A percentile compares a stretch with the other conserved stretches of the same genome.
Evolutionary conservation across 2,329 filamentous ascomycete species (phyloP).

Genomic region (Sclerotinia glacialis): DNA sequence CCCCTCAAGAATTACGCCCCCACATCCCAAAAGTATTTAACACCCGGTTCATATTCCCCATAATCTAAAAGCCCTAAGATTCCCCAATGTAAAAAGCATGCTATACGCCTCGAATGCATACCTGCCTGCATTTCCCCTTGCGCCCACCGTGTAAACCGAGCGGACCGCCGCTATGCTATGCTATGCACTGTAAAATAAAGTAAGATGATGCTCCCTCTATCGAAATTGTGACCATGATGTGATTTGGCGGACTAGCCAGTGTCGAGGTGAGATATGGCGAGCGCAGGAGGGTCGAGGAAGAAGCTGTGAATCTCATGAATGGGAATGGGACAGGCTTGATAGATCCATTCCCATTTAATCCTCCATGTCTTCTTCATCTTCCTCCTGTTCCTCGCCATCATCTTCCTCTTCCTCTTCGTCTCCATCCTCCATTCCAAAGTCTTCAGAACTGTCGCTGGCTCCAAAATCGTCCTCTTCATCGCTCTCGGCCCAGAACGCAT

Average conservation of each 20-base stretch:
- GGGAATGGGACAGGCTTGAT: constrained; percentile 12
- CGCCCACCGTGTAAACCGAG: constrained; percentile 28
- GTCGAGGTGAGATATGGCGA: neutral
- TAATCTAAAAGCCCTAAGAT: constrained; percentile 23
- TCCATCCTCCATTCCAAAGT: constrained; percentile 59
- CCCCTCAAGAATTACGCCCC: constrained; percentile 8
- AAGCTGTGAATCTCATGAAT: constrained; percentile 11
- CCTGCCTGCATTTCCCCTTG: constrained; percentile 27
- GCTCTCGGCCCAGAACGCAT: constrained; percentile 78
- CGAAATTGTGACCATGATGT: constrained; percentile 13
- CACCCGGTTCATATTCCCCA: constrained; percentile 18
- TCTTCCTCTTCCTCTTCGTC: constrained; percentile 54
- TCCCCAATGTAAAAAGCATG: constrained; percentile 15
- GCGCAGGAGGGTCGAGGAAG: neutral
- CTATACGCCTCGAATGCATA: constrained; percentile 26
- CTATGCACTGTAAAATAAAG: constrained; percentile 31
- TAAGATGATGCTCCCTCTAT: constrained; percentile 23
- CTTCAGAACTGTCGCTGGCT: constrained; percentile 64
- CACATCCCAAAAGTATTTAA: neutral
- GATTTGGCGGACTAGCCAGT: neutral
- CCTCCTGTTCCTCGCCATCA: constrained; percentile 57
- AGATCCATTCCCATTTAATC: constrained; percentile 21
- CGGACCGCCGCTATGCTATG: constrained; percentile 33
- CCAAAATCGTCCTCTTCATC: constrained; percentile 77
- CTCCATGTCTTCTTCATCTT: constrained; percentile 42